Evolutionary conservation across 441 rosid genomes (phyloP).

Genomic region (Erodium moschatum): DNA sequence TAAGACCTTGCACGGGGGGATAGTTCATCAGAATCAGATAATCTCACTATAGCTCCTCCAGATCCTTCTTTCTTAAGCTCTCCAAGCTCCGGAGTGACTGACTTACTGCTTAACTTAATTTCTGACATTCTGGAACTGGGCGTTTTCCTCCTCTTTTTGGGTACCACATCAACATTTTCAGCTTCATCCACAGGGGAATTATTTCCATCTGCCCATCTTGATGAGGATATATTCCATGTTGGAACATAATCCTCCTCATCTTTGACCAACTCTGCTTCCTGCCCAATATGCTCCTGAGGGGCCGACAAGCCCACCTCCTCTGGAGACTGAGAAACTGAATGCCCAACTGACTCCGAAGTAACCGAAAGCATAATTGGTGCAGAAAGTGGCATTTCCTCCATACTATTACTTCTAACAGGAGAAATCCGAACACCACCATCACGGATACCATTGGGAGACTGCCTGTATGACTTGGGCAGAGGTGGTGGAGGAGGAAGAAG

Average conservation of each 20-base stretch:
- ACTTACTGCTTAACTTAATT: conserved; percentile 33
- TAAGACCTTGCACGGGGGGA: conserved; percentile 35
- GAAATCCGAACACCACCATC: conserved; percentile 36
- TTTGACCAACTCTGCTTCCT: conserved; percentile 36
- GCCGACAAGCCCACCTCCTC: conserved; percentile 30
- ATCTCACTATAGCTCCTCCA: conserved; percentile 42
- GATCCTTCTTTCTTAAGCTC: conserved; percentile 50
- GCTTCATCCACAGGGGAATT: conserved; percentile 82
- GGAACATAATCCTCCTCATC: conserved; percentile 64
- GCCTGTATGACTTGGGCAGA: conserved; percentile 34
- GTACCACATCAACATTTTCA: conserved; percentile 57
- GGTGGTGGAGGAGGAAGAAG: conserved; percentile 57
- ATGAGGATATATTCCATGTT: conserved; percentile 73
- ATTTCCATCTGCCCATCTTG: conserved; percentile 89
- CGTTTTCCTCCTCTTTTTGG: conserved; percentile 55
- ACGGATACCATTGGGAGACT: conserved; percentile 33
- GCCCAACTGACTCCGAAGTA: conserved; percentile 20
- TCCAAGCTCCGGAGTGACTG: conserved; percentile 53
- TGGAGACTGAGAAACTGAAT: conserved; percentile 29
- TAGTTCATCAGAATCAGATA: conserved; percentile 58
- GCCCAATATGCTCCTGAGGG: conserved; percentile 33
- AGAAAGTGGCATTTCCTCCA: conserved; percentile 24
- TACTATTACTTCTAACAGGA: conserved; percentile 29
- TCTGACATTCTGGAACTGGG: conserved; percentile 32
- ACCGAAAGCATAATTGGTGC: conserved; percentile 30